Base-by-base conservation (phyloP, 441 rosid species). In the California macrophylla region DNA sequence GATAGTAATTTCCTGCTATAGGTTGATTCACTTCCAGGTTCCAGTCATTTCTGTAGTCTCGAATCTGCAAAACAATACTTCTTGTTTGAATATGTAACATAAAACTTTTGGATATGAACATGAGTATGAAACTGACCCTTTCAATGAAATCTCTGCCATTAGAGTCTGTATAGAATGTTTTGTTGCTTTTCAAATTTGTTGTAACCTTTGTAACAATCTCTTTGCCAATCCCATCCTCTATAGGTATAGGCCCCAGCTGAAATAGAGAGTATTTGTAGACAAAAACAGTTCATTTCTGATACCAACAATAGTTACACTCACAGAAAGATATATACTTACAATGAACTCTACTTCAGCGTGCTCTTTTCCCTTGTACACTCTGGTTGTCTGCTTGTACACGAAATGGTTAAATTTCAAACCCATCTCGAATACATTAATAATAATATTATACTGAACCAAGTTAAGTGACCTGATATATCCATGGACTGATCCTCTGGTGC, bases 291-390 rank as follows among this genome's bases (percentile, higher is more conserved):
- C 34, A 60, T 23, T 60, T 7, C 64, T 60, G 1, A 54, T 20
- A 21, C 62, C 62, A 54, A 24, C 9, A 54, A 23, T 10, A 54
- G 25, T 7, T 54, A 58, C 64, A 58, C 6, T 10, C 29, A 12
- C n/a, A 61, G 18, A n/a, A n/a, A 62, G 66, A 62, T 6, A 28
- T 10, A 15, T 26, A 73, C 99, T 89, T 78, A 92, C 99, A 77
- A 88, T 82, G 81, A 92, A 95, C 82, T 95, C 99, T 6, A 92
- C 92, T 88, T 95, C 99, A 66, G 85, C 97, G 70, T 95, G 97
- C 77, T 92, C 98, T 82, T 81, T 91, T 72, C 78, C 92, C 82
- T 85, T 90, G 96, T 84, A 85, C 73, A 92, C 75, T 76, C 99
- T 85, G 73, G 89, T 86, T 63, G 84, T 75, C 99, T 95, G 90